These are phyloP conservation scores for Pichia sp. DNA, from an alignment of 1,139 yeast species.

Conservation along the genomic window DNA sequence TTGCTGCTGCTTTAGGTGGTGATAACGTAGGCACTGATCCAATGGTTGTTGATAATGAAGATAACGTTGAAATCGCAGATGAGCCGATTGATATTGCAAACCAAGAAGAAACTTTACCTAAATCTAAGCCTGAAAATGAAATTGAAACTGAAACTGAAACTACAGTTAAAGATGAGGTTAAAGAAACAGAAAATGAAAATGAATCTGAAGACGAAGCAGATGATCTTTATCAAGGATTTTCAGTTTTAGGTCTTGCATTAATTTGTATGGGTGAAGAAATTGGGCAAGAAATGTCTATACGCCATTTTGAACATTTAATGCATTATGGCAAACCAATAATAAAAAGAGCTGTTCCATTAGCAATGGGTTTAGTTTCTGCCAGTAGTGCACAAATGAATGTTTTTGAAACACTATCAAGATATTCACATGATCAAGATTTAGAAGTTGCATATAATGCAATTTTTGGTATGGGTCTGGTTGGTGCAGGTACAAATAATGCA, in stretches of 20 bases:
- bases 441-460: conserved; percentile 95
- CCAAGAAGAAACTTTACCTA: neutral
- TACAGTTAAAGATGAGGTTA: conserved; percentile 22
- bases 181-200: conserved; percentile 4
- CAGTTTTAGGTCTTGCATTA: conserved; percentile 89
- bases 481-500: conserved; percentile 98
- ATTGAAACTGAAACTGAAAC: conserved; percentile 5
- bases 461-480: conserved; percentile 95
- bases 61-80: conserved; percentile 10
- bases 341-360: conserved; percentile 92
- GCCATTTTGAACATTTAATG: conserved; percentile 96
- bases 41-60: conserved; percentile 10
- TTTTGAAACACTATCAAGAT: conserved; percentile 90
- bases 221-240: conserved; percentile 74
- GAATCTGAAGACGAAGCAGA: conserved; percentile 35
- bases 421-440: conserved; percentile 91
- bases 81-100: conserved; percentile 7
- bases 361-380: conserved; percentile 91
- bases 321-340: conserved; percentile 93
- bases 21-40: conserved; percentile 25
- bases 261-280: conserved; percentile 98
- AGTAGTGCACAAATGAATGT: conserved; percentile 97
- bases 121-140: conserved; percentile 3
- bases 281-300: conserved; percentile 95
- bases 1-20: conserved; percentile 17